These are phyloP conservation scores for Fusarium palustre DNA, from an alignment of 2,329 filamentous ascomycete genomes.

Conservation along the genomic window DNA sequence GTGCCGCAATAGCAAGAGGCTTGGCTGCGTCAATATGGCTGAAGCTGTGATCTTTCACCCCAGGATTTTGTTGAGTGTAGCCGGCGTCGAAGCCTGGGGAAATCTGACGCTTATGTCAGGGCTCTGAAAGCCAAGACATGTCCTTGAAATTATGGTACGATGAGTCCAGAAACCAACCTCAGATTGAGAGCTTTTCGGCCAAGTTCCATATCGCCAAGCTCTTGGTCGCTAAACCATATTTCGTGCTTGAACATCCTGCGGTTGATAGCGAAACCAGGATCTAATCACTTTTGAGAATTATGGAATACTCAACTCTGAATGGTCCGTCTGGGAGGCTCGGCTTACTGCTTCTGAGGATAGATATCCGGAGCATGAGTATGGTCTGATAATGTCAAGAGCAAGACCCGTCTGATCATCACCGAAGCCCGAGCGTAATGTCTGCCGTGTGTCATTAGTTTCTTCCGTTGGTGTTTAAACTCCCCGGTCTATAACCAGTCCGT, in stretches of 20 bases:
- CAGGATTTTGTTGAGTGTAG: conserved; percentile 31
- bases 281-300: not conserved
- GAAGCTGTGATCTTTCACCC: conserved; percentile 30
- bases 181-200: conserved; percentile 29
- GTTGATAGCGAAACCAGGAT: conserved; percentile 8
- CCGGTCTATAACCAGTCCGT: conserved; percentile 10
- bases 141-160: conserved; percentile 28
- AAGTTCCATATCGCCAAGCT: conserved; percentile 34
- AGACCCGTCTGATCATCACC: conserved; percentile 20
- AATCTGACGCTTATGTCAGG: conserved; percentile 31
- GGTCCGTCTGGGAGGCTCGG: conserved; percentile 11
- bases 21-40: conserved; percentile 30
- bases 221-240: conserved; percentile 7
- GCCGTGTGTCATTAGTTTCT: conserved; percentile 11
- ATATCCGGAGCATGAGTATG: conserved; percentile 8
- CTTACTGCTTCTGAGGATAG: conserved; percentile 10
- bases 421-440: conserved; percentile 22
- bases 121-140: conserved; percentile 21
- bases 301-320: not conserved
- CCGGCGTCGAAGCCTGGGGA: conserved; percentile 29
- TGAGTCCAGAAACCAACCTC: not conserved
- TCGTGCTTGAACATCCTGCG: not conserved
- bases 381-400: not conserved
- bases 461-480: conserved; percentile 18
- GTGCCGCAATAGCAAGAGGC: conserved; percentile 6